A percentile compares a stretch with the other conserved stretches of the same genome.
phyloP scores from a whole-genome alignment of 192 early-diverging fungal species.

The Spinellus fusiger region DNA sequence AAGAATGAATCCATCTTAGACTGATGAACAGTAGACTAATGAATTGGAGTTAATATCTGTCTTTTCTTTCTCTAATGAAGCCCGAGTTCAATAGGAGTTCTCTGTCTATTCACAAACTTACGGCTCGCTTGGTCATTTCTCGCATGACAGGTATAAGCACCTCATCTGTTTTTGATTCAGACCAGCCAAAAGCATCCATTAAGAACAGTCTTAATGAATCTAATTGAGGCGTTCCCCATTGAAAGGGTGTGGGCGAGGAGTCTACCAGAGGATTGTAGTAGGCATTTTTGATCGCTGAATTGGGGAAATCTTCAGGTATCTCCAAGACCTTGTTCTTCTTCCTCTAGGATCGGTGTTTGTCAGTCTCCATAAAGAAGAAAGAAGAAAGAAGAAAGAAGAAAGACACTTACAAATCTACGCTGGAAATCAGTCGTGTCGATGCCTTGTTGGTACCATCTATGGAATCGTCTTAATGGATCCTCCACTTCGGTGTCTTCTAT shows the following conservation, averaged over 20 bases:
- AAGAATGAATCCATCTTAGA: not conserved
- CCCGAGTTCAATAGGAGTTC: too few species aligned
- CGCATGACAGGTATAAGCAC: conserved; percentile 66
- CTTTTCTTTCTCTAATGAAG: not conserved
- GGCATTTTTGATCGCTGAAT: conserved; percentile 65
- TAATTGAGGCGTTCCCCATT: conserved; percentile 71
- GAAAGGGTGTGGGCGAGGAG: conserved; percentile 44
- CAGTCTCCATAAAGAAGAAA: not conserved
- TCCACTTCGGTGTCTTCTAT: conserved; percentile 30
- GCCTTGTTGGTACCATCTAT: conserved; percentile 37
- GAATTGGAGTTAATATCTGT: too few species aligned
- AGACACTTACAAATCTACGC: conserved; percentile 43
- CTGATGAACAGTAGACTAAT: too few species aligned
- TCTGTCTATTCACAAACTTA: not conserved
- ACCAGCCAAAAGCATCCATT: conserved; percentile 54
- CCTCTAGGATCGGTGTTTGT: too few species aligned
- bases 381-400: not conserved
- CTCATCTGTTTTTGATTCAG: conserved; percentile 58
- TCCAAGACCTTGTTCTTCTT: conserved; percentile 59
- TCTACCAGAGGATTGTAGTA: conserved; percentile 81
- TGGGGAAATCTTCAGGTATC: conserved; percentile 76
- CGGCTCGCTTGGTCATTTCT: conserved; percentile 38
- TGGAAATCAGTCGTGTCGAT: conserved; percentile 24
- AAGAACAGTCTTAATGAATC: conserved; percentile 61
- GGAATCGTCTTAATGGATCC: conserved; percentile 54